Evolutionary conservation across 2,329 filamentous ascomycete species (phyloP).

Genomic region (Neonectria sp.): DNA sequence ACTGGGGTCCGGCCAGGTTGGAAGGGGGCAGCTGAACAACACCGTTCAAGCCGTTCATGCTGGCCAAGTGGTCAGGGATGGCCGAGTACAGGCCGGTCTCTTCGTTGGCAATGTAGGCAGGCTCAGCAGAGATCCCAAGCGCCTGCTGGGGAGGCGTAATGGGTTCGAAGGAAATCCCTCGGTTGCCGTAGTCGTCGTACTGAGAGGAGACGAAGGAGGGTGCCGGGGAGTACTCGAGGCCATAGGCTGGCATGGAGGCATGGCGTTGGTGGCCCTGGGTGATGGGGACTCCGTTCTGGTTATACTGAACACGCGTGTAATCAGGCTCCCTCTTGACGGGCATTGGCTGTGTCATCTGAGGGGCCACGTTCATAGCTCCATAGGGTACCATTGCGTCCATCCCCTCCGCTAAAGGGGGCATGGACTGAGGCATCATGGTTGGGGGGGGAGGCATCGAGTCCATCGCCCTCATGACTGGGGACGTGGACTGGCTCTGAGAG

Average conservation of each 20-base stretch:
- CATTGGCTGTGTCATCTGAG: conserved; percentile 75
- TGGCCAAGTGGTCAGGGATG: conserved; percentile 86
- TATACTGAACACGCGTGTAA: conserved; percentile 86
- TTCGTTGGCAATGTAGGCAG: conserved; percentile 98
- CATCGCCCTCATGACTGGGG: conserved; percentile 90
- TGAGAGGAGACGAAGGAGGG: conserved; percentile 99
- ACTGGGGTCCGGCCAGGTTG: conserved; percentile 85
- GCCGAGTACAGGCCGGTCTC: conserved; percentile 96
- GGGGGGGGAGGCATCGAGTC: conserved; percentile 96
- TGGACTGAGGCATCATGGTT: conserved; percentile 77
- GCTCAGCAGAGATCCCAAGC: conserved; percentile 85
- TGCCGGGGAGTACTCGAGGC: conserved; percentile 95
- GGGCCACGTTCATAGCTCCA: conserved; percentile 78
- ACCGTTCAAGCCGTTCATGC: conserved; percentile 83
- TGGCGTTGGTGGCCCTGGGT: conserved; percentile 90
- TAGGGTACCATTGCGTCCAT: conserved; percentile 84
- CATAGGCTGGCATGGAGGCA: conserved; percentile 97
- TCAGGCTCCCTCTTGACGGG: conserved; percentile 92
- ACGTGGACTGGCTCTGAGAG: conserved; percentile 84
- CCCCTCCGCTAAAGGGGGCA: conserved; percentile 71
- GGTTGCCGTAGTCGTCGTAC: conserved; percentile 97
- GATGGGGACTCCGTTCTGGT: conserved; percentile 91
- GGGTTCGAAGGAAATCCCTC: conserved; percentile 96
- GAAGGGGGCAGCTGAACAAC: conserved; percentile 93
- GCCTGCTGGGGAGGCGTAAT: conserved; percentile 96